Conservation (phyloP, 192 early-diverging fungal genomes). For the Coemansia sp. region DNA sequence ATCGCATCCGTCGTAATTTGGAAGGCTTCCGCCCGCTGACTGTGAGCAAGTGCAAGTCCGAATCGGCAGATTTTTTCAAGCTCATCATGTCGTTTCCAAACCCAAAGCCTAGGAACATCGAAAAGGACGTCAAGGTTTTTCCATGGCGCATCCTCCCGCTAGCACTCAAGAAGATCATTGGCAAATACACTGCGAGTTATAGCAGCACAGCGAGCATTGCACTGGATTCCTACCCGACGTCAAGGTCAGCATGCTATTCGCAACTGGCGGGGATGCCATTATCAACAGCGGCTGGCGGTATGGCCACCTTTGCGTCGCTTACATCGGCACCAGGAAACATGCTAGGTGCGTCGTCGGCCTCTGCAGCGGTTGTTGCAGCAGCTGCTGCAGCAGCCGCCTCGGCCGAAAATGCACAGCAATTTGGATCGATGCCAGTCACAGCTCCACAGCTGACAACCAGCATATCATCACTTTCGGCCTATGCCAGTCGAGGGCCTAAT, state of each 20-base stretch:
- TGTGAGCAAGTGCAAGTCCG: conserved; percentile 73
- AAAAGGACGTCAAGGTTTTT: conserved; percentile 90
- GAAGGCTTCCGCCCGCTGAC: conserved; percentile 80
- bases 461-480: background rate
- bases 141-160: conserved; percentile 72
- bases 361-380: conserved; percentile 32
- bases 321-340: conserved; percentile 10
- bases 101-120: conserved; percentile 83
- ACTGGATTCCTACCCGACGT: conserved; percentile 26
- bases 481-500: background rate
- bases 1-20: conserved; percentile 83
- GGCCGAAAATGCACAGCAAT: background rate
- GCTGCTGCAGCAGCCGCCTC: background rate
- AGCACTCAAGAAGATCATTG: conserved; percentile 77
- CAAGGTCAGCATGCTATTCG: conserved; percentile 19
- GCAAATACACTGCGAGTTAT: conserved; percentile 66
- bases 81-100: conserved; percentile 82
- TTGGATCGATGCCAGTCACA: background rate
- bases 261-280: conserved; percentile 28
- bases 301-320: conserved; percentile 28
- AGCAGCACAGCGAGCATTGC: conserved; percentile 36
- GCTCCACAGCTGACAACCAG: background rate
- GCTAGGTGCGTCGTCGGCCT: conserved; percentile 22
- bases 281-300: conserved; percentile 24
- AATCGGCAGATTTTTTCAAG: conserved; percentile 80